Percentiles rank a stretch among this genome's conserved stretches.
phyloP scores from a whole-genome alignment of 257 asterid genomes.

The Solanum ossicruentum region DNA sequence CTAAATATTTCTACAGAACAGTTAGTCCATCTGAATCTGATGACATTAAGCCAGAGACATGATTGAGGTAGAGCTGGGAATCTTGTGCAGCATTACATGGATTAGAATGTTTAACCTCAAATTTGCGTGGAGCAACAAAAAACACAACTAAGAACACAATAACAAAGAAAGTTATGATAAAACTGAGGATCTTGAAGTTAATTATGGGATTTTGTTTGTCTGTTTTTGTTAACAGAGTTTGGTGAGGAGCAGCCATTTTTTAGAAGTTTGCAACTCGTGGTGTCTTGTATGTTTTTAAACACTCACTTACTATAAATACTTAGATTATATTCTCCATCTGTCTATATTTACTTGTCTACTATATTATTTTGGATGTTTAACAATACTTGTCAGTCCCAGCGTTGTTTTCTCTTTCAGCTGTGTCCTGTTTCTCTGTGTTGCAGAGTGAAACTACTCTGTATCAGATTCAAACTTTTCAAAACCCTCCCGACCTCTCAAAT shows the following conservation, averaged over 20 bases:
- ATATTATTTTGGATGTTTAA: too few species aligned
- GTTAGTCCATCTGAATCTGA: neutral
- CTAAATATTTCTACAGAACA: slow-evolving; percentile 12
- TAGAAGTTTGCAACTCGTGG: neutral
- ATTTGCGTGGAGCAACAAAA: slow-evolving; percentile 9
- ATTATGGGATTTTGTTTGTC: neutral
- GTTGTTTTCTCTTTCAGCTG: too few species aligned
- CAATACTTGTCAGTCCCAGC: too few species aligned
- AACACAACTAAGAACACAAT: slow-evolving; percentile 1
- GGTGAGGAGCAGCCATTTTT: slow-evolving; percentile 16
- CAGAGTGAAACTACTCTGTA: too few species aligned
- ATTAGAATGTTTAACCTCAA: neutral
- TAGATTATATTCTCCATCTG: neutral
- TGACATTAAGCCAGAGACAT: slow-evolving; percentile 3
- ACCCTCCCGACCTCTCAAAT: too few species aligned
- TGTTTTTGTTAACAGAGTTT: slow-evolving; percentile 10
- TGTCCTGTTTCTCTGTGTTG: too few species aligned
- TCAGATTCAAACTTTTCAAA: too few species aligned
- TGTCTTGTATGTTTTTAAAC: neutral
- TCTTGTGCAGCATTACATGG: slow-evolving; percentile 16
- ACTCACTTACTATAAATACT: neutral
- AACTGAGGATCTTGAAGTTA: slow-evolving; percentile 15
- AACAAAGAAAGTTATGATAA: neutral
- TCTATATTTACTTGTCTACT: too few species aligned
- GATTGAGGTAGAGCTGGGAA: slow-evolving; percentile 10